phyloP scores from a whole-genome alignment of 306 rosid species.

The Gynostemma pentaphyllum region DNA sequence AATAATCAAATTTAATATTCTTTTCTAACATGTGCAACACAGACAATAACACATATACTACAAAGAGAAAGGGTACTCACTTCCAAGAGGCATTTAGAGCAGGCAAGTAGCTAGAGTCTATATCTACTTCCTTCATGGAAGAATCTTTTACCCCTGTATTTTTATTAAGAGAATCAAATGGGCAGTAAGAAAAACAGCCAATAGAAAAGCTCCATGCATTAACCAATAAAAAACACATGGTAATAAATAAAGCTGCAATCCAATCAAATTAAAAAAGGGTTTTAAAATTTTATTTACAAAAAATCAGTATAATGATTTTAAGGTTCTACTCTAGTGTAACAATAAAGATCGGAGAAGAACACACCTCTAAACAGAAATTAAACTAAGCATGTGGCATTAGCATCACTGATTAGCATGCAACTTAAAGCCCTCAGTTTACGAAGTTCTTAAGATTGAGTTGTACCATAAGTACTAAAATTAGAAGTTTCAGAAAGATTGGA shows the following conservation, averaged over 20 bases:
- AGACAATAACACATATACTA: no score
- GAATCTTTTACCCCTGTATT: constrained; percentile 14
- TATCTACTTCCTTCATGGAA: constrained; percentile 6
- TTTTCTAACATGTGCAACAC: no score
- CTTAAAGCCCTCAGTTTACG: no score
- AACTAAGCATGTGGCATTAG: not conserved
- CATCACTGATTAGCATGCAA: not conserved
- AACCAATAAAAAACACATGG: not conserved
- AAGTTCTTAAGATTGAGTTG: not conserved
- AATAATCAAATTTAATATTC: no score
- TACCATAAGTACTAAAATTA: not conserved
- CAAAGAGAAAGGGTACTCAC: constrained; percentile 34
- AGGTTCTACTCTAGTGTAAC: not conserved
- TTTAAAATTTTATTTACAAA: no score
- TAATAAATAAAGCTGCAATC: no score
- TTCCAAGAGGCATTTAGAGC: constrained; percentile 38
- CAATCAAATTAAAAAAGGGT: not conserved
- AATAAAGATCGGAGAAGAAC: not conserved
- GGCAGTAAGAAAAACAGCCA: not conserved
- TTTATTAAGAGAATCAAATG: not conserved
- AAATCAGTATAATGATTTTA: no score
- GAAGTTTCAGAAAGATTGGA: not conserved
- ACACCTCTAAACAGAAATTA: not conserved
- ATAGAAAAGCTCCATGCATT: no score
- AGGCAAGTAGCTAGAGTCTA: constrained; percentile 25